A percentile compares a stretch with the other conserved stretches of the same genome.
These are phyloP conservation scores for Meyerozyma smithsonii DNA, from an alignment of 1,139 yeast species.

Conservation along the genomic window DNA sequence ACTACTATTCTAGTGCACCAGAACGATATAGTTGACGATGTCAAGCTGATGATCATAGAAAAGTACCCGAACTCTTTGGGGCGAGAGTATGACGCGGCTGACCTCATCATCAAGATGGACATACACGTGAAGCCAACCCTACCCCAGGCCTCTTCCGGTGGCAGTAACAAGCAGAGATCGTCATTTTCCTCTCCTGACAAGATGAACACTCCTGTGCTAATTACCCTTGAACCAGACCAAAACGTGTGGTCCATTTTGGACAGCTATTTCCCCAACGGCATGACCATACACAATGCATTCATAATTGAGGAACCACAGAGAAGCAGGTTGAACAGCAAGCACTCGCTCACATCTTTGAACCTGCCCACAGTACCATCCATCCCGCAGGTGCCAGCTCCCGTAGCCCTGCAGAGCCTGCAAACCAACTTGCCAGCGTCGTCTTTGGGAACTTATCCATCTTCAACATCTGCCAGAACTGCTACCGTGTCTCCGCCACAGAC, in stretches of 20 bases:
- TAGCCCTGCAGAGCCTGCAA: constrained; percentile 5
- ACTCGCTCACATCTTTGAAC: neutral
- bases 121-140: constrained; percentile 1
- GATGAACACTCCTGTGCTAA: constrained; percentile 1
- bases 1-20: constrained; percentile 59
- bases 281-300: constrained; percentile 65
- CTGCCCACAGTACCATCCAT: neutral
- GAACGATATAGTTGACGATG: constrained; percentile 65
- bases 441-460: neutral
- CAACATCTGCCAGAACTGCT: neutral
- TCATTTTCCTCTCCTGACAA: constrained; percentile 8
- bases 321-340: neutral
- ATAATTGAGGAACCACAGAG: constrained; percentile 37
- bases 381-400: constrained; percentile 2
- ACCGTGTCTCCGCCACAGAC: neutral
- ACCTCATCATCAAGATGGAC: constrained; percentile 44
- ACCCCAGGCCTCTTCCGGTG: constrained; percentile 1
- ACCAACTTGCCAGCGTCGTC: too few species aligned
- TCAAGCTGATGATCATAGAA: constrained; percentile 53
- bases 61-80: constrained; percentile 73
- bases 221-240: constrained; percentile 56
- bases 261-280: constrained; percentile 59
- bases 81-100: constrained; percentile 64
- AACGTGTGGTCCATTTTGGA: constrained; percentile 58
- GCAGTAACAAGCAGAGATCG: neutral